Evolutionary conservation across 345 rosid species (phyloP).

Genomic region (Populus davidiana): DNA sequence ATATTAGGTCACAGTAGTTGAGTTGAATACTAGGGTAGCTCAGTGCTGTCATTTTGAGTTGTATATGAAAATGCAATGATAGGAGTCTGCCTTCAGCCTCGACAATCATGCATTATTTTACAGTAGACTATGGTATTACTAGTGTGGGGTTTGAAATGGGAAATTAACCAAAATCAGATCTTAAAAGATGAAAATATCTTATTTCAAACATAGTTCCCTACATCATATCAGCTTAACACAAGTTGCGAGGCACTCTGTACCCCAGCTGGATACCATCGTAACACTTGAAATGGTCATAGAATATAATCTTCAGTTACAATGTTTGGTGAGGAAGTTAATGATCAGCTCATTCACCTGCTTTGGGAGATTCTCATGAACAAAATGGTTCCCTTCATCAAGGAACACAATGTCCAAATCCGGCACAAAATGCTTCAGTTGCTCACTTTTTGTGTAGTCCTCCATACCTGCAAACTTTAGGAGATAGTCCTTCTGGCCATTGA

Average conservation of each 20-base stretch:
- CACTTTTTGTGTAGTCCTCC: constrained; percentile 24
- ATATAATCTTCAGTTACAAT: not conserved
- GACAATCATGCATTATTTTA: too few species aligned
- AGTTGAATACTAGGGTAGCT: not conserved
- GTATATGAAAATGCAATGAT: not conserved
- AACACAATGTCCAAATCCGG: constrained; percentile 20
- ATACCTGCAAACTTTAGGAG: constrained; percentile 14
- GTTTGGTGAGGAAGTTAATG: constrained; percentile 13
- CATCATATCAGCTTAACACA: not conserved
- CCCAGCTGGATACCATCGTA: not conserved
- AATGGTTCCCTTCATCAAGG: constrained; percentile 27
- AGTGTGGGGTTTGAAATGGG: too few species aligned
- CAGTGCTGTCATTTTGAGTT: not conserved
- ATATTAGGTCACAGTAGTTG: not conserved
- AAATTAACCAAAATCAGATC: too few species aligned
- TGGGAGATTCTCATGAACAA: constrained; percentile 19
- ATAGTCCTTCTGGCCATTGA: constrained; percentile 24
- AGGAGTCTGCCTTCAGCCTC: too few species aligned
- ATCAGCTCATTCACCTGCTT: constrained; percentile 14
- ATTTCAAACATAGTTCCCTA: not conserved
- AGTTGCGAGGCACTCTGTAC: not conserved
- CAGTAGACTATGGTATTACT: too few species aligned
- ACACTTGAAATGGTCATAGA: not conserved
- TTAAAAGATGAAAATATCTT: not conserved
- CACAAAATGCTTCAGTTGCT: constrained; percentile 17